A percentile compares a stretch with the other conserved stretches of the same genome.
phyloP scores from a whole-genome alignment of 441 rosid species.

The Bruguiera hainesii region DNA sequence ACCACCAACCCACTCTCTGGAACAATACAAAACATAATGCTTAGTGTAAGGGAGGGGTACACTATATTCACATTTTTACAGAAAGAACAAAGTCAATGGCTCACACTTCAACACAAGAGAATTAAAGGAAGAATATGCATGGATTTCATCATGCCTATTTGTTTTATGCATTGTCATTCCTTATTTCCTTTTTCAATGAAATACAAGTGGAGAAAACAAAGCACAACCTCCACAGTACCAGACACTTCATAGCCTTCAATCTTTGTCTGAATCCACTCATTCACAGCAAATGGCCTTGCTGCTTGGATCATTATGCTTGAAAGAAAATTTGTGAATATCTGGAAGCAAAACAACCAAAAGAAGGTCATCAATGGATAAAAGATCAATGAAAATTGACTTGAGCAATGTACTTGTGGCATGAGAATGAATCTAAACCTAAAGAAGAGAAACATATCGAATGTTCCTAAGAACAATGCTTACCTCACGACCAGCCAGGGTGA shows the following conservation, averaged over 20 bases:
- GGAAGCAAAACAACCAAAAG: conserved; percentile 31
- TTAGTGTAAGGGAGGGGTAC: neutral
- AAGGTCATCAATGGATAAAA: conserved; percentile 1
- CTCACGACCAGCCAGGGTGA: conserved; percentile 99
- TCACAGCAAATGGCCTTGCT: conserved; percentile 78
- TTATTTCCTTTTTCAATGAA: conserved; percentile 3
- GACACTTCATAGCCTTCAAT: conserved; percentile 94
- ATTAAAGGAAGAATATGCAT: no score
- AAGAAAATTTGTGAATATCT: conserved; percentile 94
- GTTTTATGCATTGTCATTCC: neutral
- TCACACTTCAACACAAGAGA: no score
- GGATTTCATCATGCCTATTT: neutral
- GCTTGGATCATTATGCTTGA: conserved; percentile 94
- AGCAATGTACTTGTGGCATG: neutral
- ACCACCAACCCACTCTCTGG: conserved; percentile 99
- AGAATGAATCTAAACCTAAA: neutral
- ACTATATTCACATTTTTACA: no score
- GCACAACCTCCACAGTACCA: conserved; percentile 94
- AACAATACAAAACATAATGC: conserved; percentile 23
- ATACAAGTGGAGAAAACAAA: conserved; percentile 12
- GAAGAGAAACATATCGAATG: neutral
- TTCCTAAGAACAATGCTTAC: conserved; percentile 24
- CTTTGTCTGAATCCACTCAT: conserved; percentile 95
- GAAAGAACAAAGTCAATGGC: no score
- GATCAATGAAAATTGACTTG: conserved; percentile 1